These are phyloP conservation scores for Pythium grandisporangium DNA, from an alignment of 352 stramenopile genomes.

Conservation along the genomic window DNA sequence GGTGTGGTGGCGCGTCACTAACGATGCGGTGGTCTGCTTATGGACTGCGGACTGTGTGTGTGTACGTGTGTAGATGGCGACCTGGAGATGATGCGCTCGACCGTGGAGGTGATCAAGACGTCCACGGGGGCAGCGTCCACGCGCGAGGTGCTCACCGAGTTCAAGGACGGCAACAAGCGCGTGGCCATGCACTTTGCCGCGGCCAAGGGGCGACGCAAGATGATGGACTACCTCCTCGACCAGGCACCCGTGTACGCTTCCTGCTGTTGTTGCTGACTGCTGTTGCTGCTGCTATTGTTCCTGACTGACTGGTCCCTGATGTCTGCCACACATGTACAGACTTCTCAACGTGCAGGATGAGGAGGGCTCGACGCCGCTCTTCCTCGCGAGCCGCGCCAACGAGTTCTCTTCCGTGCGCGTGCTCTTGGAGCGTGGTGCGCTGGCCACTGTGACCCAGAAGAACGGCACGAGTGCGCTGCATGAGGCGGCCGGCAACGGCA, in stretches of 20 bases:
- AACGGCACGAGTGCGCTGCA: conserved; percentile 61
- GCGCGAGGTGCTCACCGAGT: conserved; percentile 38
- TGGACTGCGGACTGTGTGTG: no score
- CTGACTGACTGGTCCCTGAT: no score
- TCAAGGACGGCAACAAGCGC: conserved; percentile 79
- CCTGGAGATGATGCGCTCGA: conserved; percentile 54
- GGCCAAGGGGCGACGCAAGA: conserved; percentile 67
- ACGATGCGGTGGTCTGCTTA: no score
- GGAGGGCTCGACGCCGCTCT: conserved; percentile 54
- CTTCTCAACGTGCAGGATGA: conserved; percentile 54
- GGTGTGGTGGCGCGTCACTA: no score
- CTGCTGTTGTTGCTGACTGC: no score
- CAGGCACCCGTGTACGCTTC: conserved; percentile 29
- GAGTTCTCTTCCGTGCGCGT: conserved; percentile 61
- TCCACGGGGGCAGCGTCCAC: conserved; percentile 34
- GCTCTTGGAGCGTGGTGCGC: conserved; percentile 44
- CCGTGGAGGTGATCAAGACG: conserved; percentile 50
- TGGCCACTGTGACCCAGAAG: conserved; percentile 39
- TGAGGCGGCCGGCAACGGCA: conserved; percentile 53
- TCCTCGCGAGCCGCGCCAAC: conserved; percentile 71
- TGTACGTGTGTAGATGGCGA: conserved; percentile 45
- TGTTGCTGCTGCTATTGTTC: no score
- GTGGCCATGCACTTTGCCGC: conserved; percentile 74
- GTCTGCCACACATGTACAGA: no score
- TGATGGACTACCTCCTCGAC: conserved; percentile 64